Evolutionary conservation across 805 yeast species (phyloP), one percentile per base, ranked within the genome.

Genomic region (Candida odintsovae): DNA sequence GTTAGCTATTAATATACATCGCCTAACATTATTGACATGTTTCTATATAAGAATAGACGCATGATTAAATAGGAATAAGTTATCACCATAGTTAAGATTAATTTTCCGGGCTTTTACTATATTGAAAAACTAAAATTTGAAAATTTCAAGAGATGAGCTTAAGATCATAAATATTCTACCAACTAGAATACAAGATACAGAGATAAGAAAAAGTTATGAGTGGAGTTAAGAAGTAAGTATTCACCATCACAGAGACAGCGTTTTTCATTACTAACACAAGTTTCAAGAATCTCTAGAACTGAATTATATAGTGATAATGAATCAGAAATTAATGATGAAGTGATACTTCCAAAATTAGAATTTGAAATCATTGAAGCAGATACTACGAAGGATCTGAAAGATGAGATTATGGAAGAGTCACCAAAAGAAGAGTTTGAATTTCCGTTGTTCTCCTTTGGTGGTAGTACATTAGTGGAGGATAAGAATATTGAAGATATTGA

Each of bases 361-460:
- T 60, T 60, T 44, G 64, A 60, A 15, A 52, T 60, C 33, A 52
- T 60, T 5, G 43, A 46, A 1, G 43, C 43, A 18, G 36, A 22
- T 2, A 44, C 40, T 7, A 46, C 39, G 4, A 38, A 25, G 13
- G 11, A n/a, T 7, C 12, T 28, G 11, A 20, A 16, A 8, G 45
- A 44, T 11, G 51, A 48, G 16, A 45, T 35, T 2, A 45, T 23
- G 20, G 38, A 16, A 2, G 46, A 42, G 13, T 26, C 28, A 3
- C 20, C 29, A 13, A 16, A 51, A 13, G 57, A 52, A 13, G 62
- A 55, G 45, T 60, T 56, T 45, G 64, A 60, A 19, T 59, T 60
- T 44, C 63, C 64, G 1, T 36, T 60, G 26, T 60, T 60, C 47
- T 60, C 64, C 2, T 51, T 55, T 37, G 61, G 55, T 35, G 58